Evolutionary conservation across 805 yeast species (phyloP).

Genomic region (Kluyveromyces lactis): DNA sequence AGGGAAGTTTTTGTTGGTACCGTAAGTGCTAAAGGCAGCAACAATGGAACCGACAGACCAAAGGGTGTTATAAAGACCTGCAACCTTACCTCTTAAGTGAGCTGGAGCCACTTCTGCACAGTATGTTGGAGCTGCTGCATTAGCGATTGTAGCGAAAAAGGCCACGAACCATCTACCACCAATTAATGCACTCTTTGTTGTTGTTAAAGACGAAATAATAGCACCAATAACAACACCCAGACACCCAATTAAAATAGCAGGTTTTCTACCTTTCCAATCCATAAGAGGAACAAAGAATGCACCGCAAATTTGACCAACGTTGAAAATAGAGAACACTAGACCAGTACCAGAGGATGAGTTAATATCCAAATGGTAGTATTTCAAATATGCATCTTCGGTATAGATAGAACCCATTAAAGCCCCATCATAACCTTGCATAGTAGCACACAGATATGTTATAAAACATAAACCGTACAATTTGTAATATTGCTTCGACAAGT

Average conservation of each 20-base stretch:
- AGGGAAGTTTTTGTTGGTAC: constrained; percentile 11
- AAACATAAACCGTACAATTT: constrained; percentile 1
- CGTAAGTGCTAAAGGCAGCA: constrained; percentile 21
- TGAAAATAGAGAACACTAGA: constrained; percentile 1
- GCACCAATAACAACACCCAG: not conserved
- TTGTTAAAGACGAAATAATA: not conserved
- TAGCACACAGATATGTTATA: not conserved
- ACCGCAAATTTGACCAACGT: not conserved
- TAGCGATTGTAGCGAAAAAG: not conserved
- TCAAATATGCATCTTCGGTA: not conserved
- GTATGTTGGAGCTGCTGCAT: constrained; percentile 1
- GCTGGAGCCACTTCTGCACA: constrained; percentile 4
- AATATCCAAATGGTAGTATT: not conserved
- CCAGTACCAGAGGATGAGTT: constrained; percentile 1
- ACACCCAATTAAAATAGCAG: not conserved
- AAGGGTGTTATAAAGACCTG: constrained; percentile 15
- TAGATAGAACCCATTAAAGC: constrained; percentile 1
- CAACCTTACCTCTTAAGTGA: constrained; percentile 9
- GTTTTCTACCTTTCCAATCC: constrained; percentile 2
- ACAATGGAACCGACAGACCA: constrained; percentile 17
- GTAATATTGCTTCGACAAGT: not conserved
- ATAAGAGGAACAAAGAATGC: not conserved
- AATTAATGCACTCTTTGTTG: not conserved
- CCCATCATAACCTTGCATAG: constrained; percentile 1
- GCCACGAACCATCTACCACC: constrained; percentile 2